Percentiles rank a stretch among this genome's conserved stretches.
These are phyloP conservation scores for Aureobasidium subglaciale DNA, from an alignment of 2,329 filamentous ascomycete species.

Conservation along the genomic window DNA sequence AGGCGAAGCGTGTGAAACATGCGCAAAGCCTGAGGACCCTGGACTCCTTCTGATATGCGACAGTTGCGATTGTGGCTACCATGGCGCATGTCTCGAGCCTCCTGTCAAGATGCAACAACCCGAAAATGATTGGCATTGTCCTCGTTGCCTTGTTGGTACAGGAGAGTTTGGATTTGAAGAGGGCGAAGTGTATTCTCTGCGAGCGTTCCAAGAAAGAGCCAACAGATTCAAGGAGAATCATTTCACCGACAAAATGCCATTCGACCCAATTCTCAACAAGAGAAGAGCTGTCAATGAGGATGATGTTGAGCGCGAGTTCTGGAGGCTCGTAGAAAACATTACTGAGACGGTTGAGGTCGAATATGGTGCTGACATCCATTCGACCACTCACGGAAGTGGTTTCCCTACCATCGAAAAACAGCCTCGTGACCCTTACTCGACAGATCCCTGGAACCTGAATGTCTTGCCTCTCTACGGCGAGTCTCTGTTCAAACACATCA, in stretches of 20 bases:
- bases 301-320: conserved; percentile 94
- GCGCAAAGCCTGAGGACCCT: conserved; percentile 68
- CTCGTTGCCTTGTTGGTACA: conserved; percentile 88
- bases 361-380: conserved; percentile 96
- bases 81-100: conserved; percentile 82
- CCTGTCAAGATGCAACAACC: conserved; percentile 68
- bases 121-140: conserved; percentile 90
- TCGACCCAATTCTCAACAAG: conserved; percentile 74
- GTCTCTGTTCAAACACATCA: conserved; percentile 93
- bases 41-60: conserved; percentile 74
- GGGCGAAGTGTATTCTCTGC: conserved; percentile 88
- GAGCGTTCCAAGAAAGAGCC: conserved; percentile 93
- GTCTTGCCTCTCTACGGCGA: conserved; percentile 84
- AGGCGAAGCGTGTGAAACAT: conserved; percentile 72
- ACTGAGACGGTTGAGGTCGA: conserved; percentile 97
- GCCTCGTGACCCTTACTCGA: conserved; percentile 77
- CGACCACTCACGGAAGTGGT: conserved; percentile 92
- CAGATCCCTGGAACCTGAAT: conserved; percentile 93
- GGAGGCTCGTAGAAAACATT: conserved; percentile 86
- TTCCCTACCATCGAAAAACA: conserved; percentile 93
- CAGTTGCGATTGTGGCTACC: conserved; percentile 83
- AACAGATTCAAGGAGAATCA: conserved; percentile 92
- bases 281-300: conserved; percentile 82
- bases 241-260: conserved; percentile 84
- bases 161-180: conserved; percentile 97